These are phyloP conservation scores for Piedraia hortae DNA, from an alignment of 2,329 filamentous ascomycete species.

Conservation along the genomic window DNA sequence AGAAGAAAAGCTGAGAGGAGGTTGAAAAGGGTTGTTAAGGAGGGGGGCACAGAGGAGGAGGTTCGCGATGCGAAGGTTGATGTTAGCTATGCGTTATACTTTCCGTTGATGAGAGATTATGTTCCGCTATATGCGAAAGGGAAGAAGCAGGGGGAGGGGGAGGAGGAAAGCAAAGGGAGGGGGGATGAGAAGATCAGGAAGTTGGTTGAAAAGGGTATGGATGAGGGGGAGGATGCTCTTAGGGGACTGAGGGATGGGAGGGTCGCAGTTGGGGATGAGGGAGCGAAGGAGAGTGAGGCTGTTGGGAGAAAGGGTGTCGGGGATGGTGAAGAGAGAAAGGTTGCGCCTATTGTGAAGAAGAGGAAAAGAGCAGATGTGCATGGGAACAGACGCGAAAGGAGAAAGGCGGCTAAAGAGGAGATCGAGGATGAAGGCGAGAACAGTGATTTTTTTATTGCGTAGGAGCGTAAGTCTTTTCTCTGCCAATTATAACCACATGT, in stretches of 20 bases:
- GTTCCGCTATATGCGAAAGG: slow-evolving; percentile 24
- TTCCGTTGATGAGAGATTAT: slow-evolving; percentile 43
- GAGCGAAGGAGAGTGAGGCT: not conserved
- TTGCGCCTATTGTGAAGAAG: slow-evolving; percentile 1
- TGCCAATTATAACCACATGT: no score
- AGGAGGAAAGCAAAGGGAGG: slow-evolving; percentile 12
- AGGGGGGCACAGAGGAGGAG: slow-evolving; percentile 15
- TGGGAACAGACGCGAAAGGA: slow-evolving; percentile 2
- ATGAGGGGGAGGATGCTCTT: slow-evolving; percentile 27
- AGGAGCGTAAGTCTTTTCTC: no score
- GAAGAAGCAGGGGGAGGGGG: slow-evolving; percentile 15
- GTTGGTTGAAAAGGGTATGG: slow-evolving; percentile 35
- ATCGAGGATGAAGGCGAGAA: slow-evolving; percentile 12
- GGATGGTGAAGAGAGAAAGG: not conserved
- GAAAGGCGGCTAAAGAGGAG: slow-evolving; percentile 1
- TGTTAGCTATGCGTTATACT: slow-evolving; percentile 46
- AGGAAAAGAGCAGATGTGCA: slow-evolving; percentile 3
- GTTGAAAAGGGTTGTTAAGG: slow-evolving; percentile 35
- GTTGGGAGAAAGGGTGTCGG: not conserved
- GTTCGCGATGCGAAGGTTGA: slow-evolving; percentile 33
- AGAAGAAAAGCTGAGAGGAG: slow-evolving; percentile 43
- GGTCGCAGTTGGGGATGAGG: slow-evolving; percentile 4
- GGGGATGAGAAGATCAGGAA: slow-evolving; percentile 37
- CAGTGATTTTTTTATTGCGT: slow-evolving; percentile 15
- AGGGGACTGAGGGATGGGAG: slow-evolving; percentile 28